Percentiles rank a stretch among this genome's conserved stretches.
Conservation (phyloP, 805 yeast species). For the Candida vaughaniae region DNA sequence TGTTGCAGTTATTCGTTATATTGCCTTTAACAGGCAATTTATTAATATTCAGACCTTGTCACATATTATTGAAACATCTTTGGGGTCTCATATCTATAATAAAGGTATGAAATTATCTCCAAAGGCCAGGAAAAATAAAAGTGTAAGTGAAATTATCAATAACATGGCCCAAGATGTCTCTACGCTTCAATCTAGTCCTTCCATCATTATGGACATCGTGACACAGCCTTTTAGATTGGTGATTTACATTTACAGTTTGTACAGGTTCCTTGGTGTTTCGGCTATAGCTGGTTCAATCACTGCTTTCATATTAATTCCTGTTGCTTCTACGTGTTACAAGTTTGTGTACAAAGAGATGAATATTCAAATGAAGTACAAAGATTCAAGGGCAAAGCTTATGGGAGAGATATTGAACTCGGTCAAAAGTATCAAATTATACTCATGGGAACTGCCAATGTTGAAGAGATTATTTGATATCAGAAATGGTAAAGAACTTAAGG, state of each 20-base stretch:
- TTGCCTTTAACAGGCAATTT: slow-evolving; percentile 23
- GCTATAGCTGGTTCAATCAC: slow-evolving; percentile 35
- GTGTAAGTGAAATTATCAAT: slow-evolving; percentile 35
- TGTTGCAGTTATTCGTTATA: slow-evolving; percentile 21
- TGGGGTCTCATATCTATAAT: slow-evolving; percentile 24
- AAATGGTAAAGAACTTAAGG: slow-evolving; percentile 33
- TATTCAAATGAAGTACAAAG: slow-evolving; percentile 30
- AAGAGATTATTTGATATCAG: slow-evolving; percentile 29
- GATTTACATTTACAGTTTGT: slow-evolving; percentile 29
- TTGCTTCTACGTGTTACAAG: slow-evolving; percentile 22
- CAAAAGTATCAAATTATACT: slow-evolving; percentile 39
- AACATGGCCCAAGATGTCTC: slow-evolving; percentile 30
- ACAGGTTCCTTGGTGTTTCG: slow-evolving; percentile 34
- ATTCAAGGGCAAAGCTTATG: slow-evolving; percentile 35
- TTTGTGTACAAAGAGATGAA: slow-evolving; percentile 12
- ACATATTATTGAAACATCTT: slow-evolving; percentile 18
- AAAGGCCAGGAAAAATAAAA: slow-evolving; percentile 27
- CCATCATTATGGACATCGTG: slow-evolving; percentile 18
- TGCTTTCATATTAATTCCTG: slow-evolving; percentile 33
- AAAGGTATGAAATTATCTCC: slow-evolving; percentile 32
- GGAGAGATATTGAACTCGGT: slow-evolving; percentile 38
- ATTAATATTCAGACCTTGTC: slow-evolving; percentile 14
- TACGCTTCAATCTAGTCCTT: slow-evolving; percentile 16
- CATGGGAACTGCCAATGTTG: slow-evolving; percentile 44
- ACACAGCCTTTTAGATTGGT: slow-evolving; percentile 24